Evolutionary conservation across 2,329 filamentous ascomycete species (phyloP), one percentile per base, ranked within the genome.

Genomic region (Fusarium subglutinans): DNA sequence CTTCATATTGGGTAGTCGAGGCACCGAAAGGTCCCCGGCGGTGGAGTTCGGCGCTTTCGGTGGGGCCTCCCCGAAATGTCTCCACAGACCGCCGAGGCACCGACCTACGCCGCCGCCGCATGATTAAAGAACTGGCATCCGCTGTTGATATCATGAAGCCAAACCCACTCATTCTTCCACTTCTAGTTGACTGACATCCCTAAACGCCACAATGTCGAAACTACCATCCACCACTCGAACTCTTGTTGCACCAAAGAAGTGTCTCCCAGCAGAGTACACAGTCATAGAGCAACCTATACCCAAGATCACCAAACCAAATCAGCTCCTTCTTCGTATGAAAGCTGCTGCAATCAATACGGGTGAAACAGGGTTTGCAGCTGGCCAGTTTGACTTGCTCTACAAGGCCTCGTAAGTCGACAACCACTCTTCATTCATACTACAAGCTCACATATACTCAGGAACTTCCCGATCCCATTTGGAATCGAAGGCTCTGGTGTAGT

Each of bases 221-320:
- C 43, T 84, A 53, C 81, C 83, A n/a, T 47, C 70, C 10, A 85
- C 80, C 3, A 87, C 86, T 83, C 83, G 84, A 67, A 82, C 84
- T 11, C 81, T 87, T 43, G 82, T 84, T 20, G 83, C 84, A 35
- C 82, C 79, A 0, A 83, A 80, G 48, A 81, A 82, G 63, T 82
- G 83, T 70, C 72, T 69, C 9, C 86, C 86, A 2, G 76, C 76
- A 2, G 78, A 68, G 14, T 87, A 83, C 66, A 80, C 84, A 30
- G 69, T 88, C 22, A 66, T 76, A 9, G 83, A 86, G 8, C 63
- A 86, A n/a, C 84, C 86, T 1, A 79, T 83, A 6, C 87, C 87
- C 0, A 73, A 70, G n/a, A 85, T 89, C 55, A 80, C 79, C 6
- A 74, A 80, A 12, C 82, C 85, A 4, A 79, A 84, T 35, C 81